A percentile compares a stretch with the other conserved stretches of the same genome.
phyloP scores from a whole-genome alignment of 1,139 yeast genomes.

The Candida anutae region DNA sequence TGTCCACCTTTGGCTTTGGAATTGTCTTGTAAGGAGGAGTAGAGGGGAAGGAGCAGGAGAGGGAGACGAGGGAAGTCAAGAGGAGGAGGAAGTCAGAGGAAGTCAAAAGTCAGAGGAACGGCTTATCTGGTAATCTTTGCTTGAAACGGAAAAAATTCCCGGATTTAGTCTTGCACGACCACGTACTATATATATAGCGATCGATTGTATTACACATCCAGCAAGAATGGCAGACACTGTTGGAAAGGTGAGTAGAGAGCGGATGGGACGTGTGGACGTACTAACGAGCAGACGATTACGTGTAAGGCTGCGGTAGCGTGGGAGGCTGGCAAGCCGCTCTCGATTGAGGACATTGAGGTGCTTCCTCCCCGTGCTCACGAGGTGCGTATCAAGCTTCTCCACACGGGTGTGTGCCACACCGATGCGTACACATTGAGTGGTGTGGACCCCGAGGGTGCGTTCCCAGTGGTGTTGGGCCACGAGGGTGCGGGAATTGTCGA shows the following conservation, averaged over 20 bases:
- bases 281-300: slow-evolving; percentile 59
- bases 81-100: not conserved
- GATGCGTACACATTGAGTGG: slow-evolving; percentile 96
- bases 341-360: slow-evolving; percentile 83
- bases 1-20: slow-evolving; percentile 88
- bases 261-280: too few species aligned
- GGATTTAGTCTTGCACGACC: too few species aligned
- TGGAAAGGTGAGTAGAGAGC: too few species aligned
- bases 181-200: too few species aligned
- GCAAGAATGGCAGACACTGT: too few species aligned
- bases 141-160: too few species aligned
- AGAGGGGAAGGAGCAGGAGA: too few species aligned
- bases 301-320: slow-evolving; percentile 98
- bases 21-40: slow-evolving; percentile 72
- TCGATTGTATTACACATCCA: too few species aligned
- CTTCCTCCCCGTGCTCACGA: slow-evolving; percentile 95
- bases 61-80: not conserved
- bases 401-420: slow-evolving; percentile 97
- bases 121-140: slow-evolving; percentile 1
- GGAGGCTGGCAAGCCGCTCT: slow-evolving; percentile 84
- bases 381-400: slow-evolving; percentile 79
- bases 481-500: slow-evolving; percentile 97
- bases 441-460: slow-evolving; percentile 91
- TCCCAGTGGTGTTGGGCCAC: slow-evolving; percentile 89
- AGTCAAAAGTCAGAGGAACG: not conserved